Evolutionary conservation across 306 rosid genomes (phyloP).

Genomic region (Crataegus laevigata): DNA sequence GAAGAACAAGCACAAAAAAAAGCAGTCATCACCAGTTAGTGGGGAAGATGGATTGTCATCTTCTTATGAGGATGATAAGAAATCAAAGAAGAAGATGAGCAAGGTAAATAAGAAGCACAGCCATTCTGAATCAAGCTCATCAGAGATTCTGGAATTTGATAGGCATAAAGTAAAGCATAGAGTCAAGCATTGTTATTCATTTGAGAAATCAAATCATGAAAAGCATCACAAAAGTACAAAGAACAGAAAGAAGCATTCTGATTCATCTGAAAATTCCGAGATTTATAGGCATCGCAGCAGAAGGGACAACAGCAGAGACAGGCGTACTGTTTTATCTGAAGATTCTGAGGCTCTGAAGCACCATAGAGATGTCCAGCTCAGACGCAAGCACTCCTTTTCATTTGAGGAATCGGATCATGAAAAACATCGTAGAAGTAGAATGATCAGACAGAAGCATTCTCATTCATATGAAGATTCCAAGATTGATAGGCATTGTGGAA

Average conservation of each 20-base stretch:
- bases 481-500: slow-evolving; percentile 10
- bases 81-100: slow-evolving; percentile 24
- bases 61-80: slow-evolving; percentile 37
- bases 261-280: slow-evolving; percentile 9
- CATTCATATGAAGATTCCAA: slow-evolving; percentile 10
- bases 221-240: slow-evolving; percentile 19
- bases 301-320: slow-evolving; percentile 19
- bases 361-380: not conserved
- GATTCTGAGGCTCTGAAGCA: slow-evolving; percentile 23
- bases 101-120: slow-evolving; percentile 37
- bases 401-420: slow-evolving; percentile 15
- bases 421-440: slow-evolving; percentile 19
- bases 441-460: slow-evolving; percentile 2
- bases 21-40: slow-evolving; percentile 9
- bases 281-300: slow-evolving; percentile 5
- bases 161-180: slow-evolving; percentile 29
- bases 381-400: slow-evolving; percentile 21
- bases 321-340: slow-evolving; percentile 14
- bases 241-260: not conserved
- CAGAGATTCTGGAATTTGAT: slow-evolving; percentile 41
- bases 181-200: slow-evolving; percentile 17
- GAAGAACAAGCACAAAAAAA: slow-evolving; percentile 45
- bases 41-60: slow-evolving; percentile 32
- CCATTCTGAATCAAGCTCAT: slow-evolving; percentile 38
- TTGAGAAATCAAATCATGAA: slow-evolving; percentile 14